Evolutionary conservation across 805 yeast species (phyloP), one percentile per base, ranked within the genome.

Genomic region (Ogataea pignaliae): DNA sequence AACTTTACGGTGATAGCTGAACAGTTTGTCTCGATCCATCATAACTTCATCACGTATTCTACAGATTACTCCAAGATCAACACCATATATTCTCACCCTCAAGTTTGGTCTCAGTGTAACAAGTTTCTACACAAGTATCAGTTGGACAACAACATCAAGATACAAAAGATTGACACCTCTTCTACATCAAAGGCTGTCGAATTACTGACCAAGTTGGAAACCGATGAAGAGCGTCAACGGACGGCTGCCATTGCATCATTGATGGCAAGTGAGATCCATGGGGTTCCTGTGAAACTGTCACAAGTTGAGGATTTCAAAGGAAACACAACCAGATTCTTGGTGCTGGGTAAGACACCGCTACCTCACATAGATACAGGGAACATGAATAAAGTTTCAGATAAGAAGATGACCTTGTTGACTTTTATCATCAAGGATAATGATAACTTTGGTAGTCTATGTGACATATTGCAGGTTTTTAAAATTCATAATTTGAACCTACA

Each of bases 61-160:
- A 54, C 58, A 37, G 71, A 70, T 30, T 52, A 83, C 3, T 50
- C 61, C 1, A 60, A 71, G 12, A 74, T 89, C 41, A 64, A 59
- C 13, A 76, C 72, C 29, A 75, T 91, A 15, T 87, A 86, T 66
- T 86, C 97, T 3, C 99, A 91, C 64, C 97, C 99, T 2, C 99
- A 91, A 63, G 99, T 90, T 0, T 91, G 99, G 99, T 95, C 97
- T 10, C 99, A 91, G 61, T 83, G 87, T 40, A 68, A 74, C 3
- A 61, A 68, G 17, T 93, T 86, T 68, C 59, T 85, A 35, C 58
- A 68, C 15, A 46, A 57, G 34, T 43, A 59, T 12, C 58, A 56
- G 37, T 62, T 68, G 33, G 64, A 66, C 13, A 54, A 61, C 17
- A 48, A 49, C 36, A 41, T 55, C 36, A 68, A 52, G n/a, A 54